A percentile compares a stretch with the other conserved stretches of the same genome.
Conservation (phyloP, 2,329 filamentous ascomycete genomes). For the Trichoderma sp. region DNA sequence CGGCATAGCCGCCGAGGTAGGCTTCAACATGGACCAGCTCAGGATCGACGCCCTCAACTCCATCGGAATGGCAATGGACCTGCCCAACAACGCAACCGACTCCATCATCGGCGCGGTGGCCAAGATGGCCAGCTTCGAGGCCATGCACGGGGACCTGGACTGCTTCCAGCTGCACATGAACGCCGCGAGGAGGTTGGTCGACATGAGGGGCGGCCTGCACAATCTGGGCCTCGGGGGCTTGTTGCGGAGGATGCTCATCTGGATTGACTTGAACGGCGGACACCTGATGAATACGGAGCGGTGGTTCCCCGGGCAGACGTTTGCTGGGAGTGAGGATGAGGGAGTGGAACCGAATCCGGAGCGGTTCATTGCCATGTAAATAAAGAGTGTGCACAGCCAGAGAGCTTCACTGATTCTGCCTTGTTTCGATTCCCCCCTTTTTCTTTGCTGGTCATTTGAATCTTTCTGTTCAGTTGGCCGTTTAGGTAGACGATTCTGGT, state of each 20-base stretch:
- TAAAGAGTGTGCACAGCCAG: background rate
- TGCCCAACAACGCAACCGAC: conserved; percentile 40
- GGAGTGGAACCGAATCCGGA: conserved; percentile 40
- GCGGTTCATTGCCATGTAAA: conserved; percentile 37
- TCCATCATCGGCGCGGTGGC: conserved; percentile 51
- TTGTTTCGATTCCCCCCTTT: background rate
- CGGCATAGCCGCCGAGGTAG: conserved; percentile 19
- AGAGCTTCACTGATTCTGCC: background rate
- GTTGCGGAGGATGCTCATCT: conserved; percentile 50
- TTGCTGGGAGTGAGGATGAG: conserved; percentile 31
- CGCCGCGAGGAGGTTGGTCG: conserved; percentile 47
- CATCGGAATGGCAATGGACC: conserved; percentile 47
- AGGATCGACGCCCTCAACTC: conserved; percentile 48
- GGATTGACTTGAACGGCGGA: conserved; percentile 50
- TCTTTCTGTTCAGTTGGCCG: background rate
- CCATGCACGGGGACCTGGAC: conserved; percentile 49
- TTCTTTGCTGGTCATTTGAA: background rate
- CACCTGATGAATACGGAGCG: conserved; percentile 41
- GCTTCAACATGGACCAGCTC: conserved; percentile 44
- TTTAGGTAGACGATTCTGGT: background rate
- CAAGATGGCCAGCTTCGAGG: conserved; percentile 56
- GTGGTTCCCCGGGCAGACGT: conserved; percentile 40
- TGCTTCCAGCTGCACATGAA: conserved; percentile 53
- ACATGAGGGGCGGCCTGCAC: conserved; percentile 48
- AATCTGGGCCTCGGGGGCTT: conserved; percentile 49